Evolutionary conservation across 805 yeast species (phyloP), one percentile per base, ranked within the genome.

Genomic region (Suhomyces kilbournensis): DNA sequence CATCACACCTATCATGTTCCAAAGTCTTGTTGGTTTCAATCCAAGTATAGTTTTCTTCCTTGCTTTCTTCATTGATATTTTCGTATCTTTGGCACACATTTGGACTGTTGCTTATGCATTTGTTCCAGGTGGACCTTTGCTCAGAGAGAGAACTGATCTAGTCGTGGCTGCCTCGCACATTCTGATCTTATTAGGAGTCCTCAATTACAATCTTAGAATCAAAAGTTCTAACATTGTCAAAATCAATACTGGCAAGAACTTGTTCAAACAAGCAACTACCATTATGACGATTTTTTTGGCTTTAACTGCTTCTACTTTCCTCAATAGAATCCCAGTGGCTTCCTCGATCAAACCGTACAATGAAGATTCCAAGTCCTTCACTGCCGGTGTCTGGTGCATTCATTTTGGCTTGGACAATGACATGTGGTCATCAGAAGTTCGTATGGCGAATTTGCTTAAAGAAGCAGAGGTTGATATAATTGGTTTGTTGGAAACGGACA

Each of bases 51-150:
- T 83, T 1, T 82, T 84, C 60, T 69, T 76, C 3, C 52, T 79
- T 2, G 78, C 81, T 0, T 80, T 81, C 52, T 62, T 83, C 5
- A 58, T 81, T 44, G 71, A 79, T 56, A 74, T 84, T 48, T 46
- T 86, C 3, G 65, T 89, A 35, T 77, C 86, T 23, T 76, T 94
- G 55, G 96, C 88, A 4, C 93, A 91, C 68, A 96, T 93, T 48
- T 93, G 98, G 98, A 86, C 88, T 43, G 98, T 94, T 45, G 99
- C 99, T 0, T 94, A 94, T 69, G 98, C 99, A 0, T 94, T 94
- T 72, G 99, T 94, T 46, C 99, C 99, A 9, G 92, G 90, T 54
- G 99, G 99, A 7, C 85, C 86, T 65, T 55, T 88, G 20, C 75
- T 94, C 48, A 82, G 99, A 64, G 99, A 94, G 69, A 81, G 97